Conservation (phyloP, 371 early-diverging fungal species). For the Synchytrium microbalum region DNA sequence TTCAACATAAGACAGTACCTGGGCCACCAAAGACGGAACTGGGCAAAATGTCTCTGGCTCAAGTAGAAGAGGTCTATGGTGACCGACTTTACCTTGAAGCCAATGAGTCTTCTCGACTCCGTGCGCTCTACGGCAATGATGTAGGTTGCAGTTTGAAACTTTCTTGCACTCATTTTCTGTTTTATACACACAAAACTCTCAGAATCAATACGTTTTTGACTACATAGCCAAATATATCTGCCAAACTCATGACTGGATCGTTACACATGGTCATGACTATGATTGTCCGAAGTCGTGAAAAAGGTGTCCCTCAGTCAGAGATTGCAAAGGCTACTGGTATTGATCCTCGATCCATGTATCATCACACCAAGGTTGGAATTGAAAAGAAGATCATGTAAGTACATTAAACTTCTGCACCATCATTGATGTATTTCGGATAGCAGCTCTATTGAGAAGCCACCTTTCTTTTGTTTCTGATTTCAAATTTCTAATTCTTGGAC, state of each 20-base stretch:
- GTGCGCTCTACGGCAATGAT: not conserved
- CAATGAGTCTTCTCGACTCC: not conserved
- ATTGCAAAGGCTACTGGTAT: conserved; percentile 36
- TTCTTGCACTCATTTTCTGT: not conserved
- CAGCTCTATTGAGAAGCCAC: too few relatives aligned
- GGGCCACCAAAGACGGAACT: not conserved
- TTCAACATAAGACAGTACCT: not conserved
- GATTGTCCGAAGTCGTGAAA: conserved; percentile 36
- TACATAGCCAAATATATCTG: not conserved
- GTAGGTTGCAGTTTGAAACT: not conserved
- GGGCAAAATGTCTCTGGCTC: conserved; percentile 1
- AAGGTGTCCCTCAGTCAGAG: conserved; percentile 49
- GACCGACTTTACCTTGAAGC: conserved; percentile 6
- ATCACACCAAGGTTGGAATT: conserved; percentile 47
- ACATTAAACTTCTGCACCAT: not conserved
- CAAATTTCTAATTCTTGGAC: not conserved
- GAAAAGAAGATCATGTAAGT: conserved; percentile 34
- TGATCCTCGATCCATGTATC: conserved; percentile 56
- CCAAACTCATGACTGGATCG: conserved; percentile 1
- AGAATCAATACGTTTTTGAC: not conserved
- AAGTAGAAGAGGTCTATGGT: not conserved
- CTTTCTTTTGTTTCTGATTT: not conserved
- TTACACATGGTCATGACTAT: conserved; percentile 22
- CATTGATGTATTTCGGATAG: too few relatives aligned
- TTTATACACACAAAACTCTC: not conserved